Conservation (phyloP, 352 stramenopile species). For the Phytophthora fragariae region DNA sequence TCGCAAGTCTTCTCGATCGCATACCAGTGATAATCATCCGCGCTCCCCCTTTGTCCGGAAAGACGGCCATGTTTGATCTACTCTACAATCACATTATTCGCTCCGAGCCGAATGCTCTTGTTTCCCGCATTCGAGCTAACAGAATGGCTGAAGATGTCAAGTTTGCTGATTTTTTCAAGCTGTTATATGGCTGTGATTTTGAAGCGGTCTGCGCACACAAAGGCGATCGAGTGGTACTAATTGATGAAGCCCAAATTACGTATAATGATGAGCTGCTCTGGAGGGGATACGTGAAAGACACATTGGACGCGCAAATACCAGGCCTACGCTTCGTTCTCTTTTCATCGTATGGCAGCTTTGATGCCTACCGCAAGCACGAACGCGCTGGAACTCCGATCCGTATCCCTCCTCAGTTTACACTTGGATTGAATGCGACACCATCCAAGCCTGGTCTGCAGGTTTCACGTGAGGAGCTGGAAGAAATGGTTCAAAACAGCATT, state of each 20-base stretch:
- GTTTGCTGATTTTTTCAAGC: conserved; percentile 35
- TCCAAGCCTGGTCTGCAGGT: conserved; percentile 33
- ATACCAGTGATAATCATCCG: conserved; percentile 32
- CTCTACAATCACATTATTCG: conserved; percentile 42
- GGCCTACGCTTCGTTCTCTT: conserved; percentile 39
- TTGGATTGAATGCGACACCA: conserved; percentile 39
- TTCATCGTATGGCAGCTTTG: conserved; percentile 33
- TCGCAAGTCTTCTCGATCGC: conserved; percentile 13
- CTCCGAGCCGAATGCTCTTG: conserved; percentile 26
- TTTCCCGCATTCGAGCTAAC: conserved; percentile 24
- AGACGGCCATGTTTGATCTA: conserved; percentile 36
- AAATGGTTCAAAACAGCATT: conserved; percentile 38
- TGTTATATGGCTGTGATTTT: conserved; percentile 33
- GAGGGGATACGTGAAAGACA: conserved; percentile 31
- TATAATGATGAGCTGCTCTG: conserved; percentile 38
- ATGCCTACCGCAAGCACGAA: conserved; percentile 21
- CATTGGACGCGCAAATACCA: conserved; percentile 23
- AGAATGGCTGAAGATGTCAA: conserved; percentile 18
- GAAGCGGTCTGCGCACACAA: conserved; percentile 22
- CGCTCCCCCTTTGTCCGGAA: conserved; percentile 39
- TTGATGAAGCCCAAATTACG: conserved; percentile 34
- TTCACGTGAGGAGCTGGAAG: conserved; percentile 26
- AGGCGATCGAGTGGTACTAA: conserved; percentile 20
- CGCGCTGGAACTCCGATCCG: conserved; percentile 29
- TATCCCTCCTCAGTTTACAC: conserved; percentile 31